These are phyloP conservation scores for Salvia rosmarinus DNA, from an alignment of 257 asterid species.

Conservation along the genomic window DNA sequence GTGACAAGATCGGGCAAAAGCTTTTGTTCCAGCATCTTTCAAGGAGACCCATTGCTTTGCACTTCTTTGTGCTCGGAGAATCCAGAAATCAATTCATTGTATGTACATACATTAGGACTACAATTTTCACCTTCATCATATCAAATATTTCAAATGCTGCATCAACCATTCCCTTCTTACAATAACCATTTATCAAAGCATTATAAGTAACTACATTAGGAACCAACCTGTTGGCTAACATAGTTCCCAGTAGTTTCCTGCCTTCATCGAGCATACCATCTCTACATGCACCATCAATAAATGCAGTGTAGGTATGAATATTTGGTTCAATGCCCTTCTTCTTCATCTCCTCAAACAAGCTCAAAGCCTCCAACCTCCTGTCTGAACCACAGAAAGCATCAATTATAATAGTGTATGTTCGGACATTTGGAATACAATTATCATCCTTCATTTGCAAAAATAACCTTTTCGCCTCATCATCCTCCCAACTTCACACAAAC, in stretches of 20 bases:
- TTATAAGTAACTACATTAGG: slow-evolving; percentile 69
- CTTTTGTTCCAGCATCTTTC: slow-evolving; percentile 56
- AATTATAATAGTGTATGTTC: slow-evolving; percentile 69
- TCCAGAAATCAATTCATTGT: slow-evolving; percentile 72
- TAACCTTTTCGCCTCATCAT: slow-evolving; percentile 53
- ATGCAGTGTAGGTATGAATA: slow-evolving; percentile 66
- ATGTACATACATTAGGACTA: slow-evolving; percentile 62
- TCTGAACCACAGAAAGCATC: slow-evolving; percentile 59
- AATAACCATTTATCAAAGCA: slow-evolving; percentile 71
- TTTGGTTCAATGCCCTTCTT: slow-evolving; percentile 73
- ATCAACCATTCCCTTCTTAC: slow-evolving; percentile 59
- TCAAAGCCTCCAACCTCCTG: slow-evolving; percentile 62
- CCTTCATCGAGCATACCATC: slow-evolving; percentile 49
- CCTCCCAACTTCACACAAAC: slow-evolving; percentile 60
- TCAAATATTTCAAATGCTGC: slow-evolving; percentile 57
- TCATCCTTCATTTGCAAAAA: slow-evolving; percentile 63
- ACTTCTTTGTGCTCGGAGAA: slow-evolving; percentile 55
- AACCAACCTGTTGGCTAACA: slow-evolving; percentile 53
- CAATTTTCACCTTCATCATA: slow-evolving; percentile 58
- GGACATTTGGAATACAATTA: slow-evolving; percentile 59
- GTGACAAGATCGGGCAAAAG: slow-evolving; percentile 56
- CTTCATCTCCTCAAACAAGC: slow-evolving; percentile 65
- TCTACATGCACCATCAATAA: slow-evolving; percentile 61
- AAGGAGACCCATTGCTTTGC: slow-evolving; percentile 71
- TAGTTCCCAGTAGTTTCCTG: slow-evolving; percentile 36